These are phyloP conservation scores for Chaetomium cochliodes DNA, from an alignment of 495 filamentous ascomycete genomes.

Conservation along the genomic window DNA sequence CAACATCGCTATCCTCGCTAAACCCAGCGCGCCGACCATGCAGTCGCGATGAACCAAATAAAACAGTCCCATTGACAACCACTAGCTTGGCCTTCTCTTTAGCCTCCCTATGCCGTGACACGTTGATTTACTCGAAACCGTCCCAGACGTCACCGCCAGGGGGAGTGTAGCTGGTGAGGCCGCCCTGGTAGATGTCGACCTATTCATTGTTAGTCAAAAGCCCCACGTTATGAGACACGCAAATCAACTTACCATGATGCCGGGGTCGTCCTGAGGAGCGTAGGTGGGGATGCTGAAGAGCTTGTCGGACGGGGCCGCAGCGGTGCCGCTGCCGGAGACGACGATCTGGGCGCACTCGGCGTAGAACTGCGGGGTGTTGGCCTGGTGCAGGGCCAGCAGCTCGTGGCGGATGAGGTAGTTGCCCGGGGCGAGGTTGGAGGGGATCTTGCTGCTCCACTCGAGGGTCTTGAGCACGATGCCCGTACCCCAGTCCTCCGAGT, in stretches of 20 bases:
- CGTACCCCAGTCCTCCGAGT: slow-evolving; percentile 13
- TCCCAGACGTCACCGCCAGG: slow-evolving; percentile 7
- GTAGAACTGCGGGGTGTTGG: slow-evolving; percentile 61
- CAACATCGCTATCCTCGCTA: not conserved
- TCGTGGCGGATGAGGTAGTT: slow-evolving; percentile 62
- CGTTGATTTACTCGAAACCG: slow-evolving; percentile 1
- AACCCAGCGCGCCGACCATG: not conserved
- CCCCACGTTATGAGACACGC: not conserved
- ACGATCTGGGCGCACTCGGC: slow-evolving; percentile 58
- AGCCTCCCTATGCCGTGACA: not conserved
- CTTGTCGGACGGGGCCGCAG: slow-evolving; percentile 41
- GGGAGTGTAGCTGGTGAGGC: slow-evolving; percentile 5
- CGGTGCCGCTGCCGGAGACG: slow-evolving; percentile 52
- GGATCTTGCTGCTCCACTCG: slow-evolving; percentile 53
- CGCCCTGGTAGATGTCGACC: slow-evolving; percentile 14
- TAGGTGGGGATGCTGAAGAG: slow-evolving; percentile 54
- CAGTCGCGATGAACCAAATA: not conserved
- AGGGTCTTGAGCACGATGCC: slow-evolving; percentile 8
- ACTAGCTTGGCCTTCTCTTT: not conserved
- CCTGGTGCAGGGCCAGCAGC: slow-evolving; percentile 58
- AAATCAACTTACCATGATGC: slow-evolving; percentile 44
- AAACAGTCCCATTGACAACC: not conserved
- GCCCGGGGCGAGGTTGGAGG: slow-evolving; percentile 49
- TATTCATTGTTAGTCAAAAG: slow-evolving; percentile 1
- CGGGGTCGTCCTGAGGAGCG: slow-evolving; percentile 50